phyloP scores from a whole-genome alignment of 1,139 yeast species.

The Candida mesenterica region DNA sequence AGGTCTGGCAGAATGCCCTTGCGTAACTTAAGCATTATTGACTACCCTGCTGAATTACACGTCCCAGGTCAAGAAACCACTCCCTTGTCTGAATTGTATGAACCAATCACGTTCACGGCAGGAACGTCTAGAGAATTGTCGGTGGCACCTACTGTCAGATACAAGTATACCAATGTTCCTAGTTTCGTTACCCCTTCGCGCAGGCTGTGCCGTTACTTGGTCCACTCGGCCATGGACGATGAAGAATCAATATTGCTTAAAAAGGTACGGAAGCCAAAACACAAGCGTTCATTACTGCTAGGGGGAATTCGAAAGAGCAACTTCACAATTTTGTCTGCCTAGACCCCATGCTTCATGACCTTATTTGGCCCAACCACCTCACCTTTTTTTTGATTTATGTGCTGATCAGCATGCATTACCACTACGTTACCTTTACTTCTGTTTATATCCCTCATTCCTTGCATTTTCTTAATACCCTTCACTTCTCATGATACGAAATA shows the following conservation, averaged over 20 bases:
- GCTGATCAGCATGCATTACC: too few relatives aligned
- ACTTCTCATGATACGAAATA: too few relatives aligned
- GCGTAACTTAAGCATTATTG: conserved; percentile 29
- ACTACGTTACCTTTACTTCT: too few relatives aligned
- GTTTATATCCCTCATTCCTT: too few relatives aligned
- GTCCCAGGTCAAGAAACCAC: conserved; percentile 10
- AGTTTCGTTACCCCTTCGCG: conserved; percentile 37
- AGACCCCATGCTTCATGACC: too few relatives aligned
- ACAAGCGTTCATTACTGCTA: conserved; percentile 36
- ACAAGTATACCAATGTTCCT: conserved; percentile 34
- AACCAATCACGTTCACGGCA: conserved; percentile 21
- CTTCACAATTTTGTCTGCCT: conserved; percentile 18
- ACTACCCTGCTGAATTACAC: conserved; percentile 35
- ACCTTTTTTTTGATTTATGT: too few relatives aligned
- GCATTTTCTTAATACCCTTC: background rate
- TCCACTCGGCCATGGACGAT: conserved; percentile 21
- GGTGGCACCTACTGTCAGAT: background rate
- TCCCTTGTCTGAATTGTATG: conserved; percentile 31
- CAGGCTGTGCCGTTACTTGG: conserved; percentile 23
- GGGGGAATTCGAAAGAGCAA: conserved; percentile 38
- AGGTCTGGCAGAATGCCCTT: conserved; percentile 30
- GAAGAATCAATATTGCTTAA: conserved; percentile 20
- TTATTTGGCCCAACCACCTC: too few relatives aligned
- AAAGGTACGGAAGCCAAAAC: conserved; percentile 17
- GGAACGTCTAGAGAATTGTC: background rate